Percentiles rank a stretch among this genome's conserved stretches.
phyloP scores from a whole-genome alignment of 305 asterid genomes.

The Fraxinus greggii region DNA sequence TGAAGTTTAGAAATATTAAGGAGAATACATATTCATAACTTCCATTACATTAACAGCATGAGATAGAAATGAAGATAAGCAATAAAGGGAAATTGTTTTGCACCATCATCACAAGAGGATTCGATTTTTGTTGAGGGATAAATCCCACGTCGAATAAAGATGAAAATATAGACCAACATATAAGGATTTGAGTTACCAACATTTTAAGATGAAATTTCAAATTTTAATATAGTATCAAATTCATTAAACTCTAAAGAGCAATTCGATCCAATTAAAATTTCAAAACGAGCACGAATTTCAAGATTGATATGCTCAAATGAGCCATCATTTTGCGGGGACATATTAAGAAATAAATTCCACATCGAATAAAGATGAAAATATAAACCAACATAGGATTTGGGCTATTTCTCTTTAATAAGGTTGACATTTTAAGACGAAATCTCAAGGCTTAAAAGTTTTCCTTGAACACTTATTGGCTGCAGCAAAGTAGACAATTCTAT shows the following conservation, averaged over 20 bases:
- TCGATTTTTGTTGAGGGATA: not conserved
- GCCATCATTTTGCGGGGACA: too few species aligned
- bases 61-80: not conserved
- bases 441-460: not conserved
- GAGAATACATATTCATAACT: not conserved
- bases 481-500: not conserved
- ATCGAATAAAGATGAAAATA: too few species aligned
- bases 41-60: not conserved
- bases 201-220: too few species aligned
- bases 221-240: too few species aligned
- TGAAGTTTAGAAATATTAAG: constrained; percentile 32
- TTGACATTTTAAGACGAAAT: too few species aligned
- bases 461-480: not conserved
- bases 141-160: not conserved
- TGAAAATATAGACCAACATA: not conserved
- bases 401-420: too few species aligned
- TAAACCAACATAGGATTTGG: too few species aligned
- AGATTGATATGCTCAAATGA: too few species aligned
- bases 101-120: not conserved
- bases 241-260: too few species aligned
- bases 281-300: too few species aligned
- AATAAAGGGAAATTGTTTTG: not conserved
- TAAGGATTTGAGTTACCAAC: not conserved
- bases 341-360: too few species aligned
- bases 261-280: too few species aligned